Percentiles rank a stretch among this genome's conserved stretches.
Evolutionary conservation across 2,329 filamentous ascomycete genomes (phyloP).

Genomic region (Cladosporium sp.): DNA sequence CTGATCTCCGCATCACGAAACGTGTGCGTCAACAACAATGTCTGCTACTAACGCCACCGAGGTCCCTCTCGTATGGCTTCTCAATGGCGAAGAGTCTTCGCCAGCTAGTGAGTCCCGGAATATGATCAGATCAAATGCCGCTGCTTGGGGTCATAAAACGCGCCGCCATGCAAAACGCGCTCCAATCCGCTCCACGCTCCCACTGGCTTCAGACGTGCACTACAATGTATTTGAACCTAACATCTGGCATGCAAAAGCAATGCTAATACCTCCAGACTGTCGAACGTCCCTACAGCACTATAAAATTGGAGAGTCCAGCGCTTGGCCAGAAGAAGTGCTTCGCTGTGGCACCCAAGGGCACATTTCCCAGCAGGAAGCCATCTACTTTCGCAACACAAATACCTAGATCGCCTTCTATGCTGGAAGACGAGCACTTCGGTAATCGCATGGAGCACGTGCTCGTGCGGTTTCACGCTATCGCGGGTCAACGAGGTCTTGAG

Average conservation of each 20-base stretch:
- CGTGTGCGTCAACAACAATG: background rate
- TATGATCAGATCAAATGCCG: constrained; percentile 1
- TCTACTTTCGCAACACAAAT: background rate
- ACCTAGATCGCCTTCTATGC: background rate
- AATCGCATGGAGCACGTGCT: background rate
- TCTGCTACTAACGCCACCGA: background rate
- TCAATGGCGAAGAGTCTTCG: background rate
- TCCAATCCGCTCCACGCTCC: background rate
- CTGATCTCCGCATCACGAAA: background rate
- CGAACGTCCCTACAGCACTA: background rate
- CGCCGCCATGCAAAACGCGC: background rate
- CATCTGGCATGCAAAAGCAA: background rate
- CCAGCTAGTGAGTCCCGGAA: background rate
- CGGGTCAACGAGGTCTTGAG: background rate
- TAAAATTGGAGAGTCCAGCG: background rate
- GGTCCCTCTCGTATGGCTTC: background rate
- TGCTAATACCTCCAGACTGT: background rate
- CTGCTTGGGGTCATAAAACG: background rate
- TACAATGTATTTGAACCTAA: background rate
- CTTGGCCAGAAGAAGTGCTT: background rate
- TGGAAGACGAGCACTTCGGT: background rate
- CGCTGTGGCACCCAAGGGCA: background rate
- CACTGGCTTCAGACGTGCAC: background rate
- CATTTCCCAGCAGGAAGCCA: background rate
- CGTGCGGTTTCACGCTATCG: background rate